These are phyloP conservation scores for Candida sp. DNA, from an alignment of 1,139 yeast genomes.

Conservation along the genomic window DNA sequence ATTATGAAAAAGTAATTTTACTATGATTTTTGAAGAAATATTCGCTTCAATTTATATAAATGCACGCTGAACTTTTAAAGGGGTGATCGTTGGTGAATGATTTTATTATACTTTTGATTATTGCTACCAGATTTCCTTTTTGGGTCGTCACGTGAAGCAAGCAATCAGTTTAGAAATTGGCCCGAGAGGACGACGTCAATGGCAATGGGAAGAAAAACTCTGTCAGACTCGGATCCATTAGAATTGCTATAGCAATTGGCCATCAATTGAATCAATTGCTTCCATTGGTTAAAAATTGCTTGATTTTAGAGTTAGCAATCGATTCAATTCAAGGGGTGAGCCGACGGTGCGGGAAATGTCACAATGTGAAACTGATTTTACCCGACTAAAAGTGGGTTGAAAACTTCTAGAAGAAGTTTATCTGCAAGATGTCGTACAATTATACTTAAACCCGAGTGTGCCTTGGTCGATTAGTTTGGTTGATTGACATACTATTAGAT, in stretches of 20 bases:
- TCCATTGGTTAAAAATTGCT: background rate
- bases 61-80: background rate
- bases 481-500: no score
- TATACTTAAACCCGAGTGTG: no score
- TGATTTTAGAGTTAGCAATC: background rate
- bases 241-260: background rate
- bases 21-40: background rate
- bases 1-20: slow-evolving; percentile 2
- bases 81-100: background rate
- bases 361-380: background rate
- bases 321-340: background rate
- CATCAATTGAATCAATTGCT: background rate
- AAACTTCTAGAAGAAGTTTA: no score
- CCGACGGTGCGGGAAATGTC: background rate
- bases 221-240: no score
- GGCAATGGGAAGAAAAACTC: no score
- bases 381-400: no score
- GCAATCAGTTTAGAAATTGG: no score
- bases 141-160: background rate
- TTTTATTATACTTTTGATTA: background rate
- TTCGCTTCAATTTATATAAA: background rate
- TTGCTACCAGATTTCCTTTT: background rate
- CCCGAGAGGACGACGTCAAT: no score
- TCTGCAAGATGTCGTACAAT: no score
- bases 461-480: no score